A percentile compares a stretch with the other conserved stretches of the same genome.
These are phyloP conservation scores for Akanthomyces uredinophilus DNA, from an alignment of 2,329 filamentous ascomycete species.

Conservation along the genomic window DNA sequence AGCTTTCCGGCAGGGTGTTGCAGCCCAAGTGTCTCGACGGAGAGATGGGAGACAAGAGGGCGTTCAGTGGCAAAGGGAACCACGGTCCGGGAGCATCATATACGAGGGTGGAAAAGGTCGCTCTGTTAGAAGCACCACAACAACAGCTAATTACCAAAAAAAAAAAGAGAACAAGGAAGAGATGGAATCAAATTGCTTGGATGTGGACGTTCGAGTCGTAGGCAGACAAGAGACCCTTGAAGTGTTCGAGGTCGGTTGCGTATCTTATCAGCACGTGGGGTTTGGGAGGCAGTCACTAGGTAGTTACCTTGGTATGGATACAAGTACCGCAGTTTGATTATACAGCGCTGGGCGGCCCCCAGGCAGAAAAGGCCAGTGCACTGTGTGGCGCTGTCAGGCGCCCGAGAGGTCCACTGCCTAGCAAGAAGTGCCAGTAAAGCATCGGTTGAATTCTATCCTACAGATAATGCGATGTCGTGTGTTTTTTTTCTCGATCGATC, in stretches of 20 bases:
- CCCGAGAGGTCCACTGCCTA: neutral
- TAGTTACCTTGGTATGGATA: too few species aligned
- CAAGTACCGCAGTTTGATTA: too few species aligned
- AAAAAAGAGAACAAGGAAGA: neutral
- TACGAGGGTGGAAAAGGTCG: neutral
- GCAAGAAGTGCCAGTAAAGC: neutral
- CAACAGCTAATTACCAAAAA: neutral
- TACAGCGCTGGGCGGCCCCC: neutral
- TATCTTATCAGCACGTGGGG: constrained; percentile 15
- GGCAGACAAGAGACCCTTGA: neutral
- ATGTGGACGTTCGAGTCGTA: neutral
- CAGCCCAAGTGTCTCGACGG: too few species aligned
- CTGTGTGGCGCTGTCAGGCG: neutral
- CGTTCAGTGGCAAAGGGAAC: neutral
- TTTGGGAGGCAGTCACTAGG: too few species aligned
- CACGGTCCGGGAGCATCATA: neutral
- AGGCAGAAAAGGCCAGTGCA: neutral
- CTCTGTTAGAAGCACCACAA: neutral
- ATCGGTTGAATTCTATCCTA: neutral
- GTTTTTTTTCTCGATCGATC: neutral
- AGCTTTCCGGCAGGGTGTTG: too few species aligned
- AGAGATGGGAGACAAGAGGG: neutral
- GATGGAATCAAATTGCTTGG: neutral
- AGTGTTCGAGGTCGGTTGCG: neutral
- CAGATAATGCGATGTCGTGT: neutral